Evolutionary conservation across 495 filamentous ascomycete species (phyloP).

Genomic region (Monascus purpureus): DNA sequence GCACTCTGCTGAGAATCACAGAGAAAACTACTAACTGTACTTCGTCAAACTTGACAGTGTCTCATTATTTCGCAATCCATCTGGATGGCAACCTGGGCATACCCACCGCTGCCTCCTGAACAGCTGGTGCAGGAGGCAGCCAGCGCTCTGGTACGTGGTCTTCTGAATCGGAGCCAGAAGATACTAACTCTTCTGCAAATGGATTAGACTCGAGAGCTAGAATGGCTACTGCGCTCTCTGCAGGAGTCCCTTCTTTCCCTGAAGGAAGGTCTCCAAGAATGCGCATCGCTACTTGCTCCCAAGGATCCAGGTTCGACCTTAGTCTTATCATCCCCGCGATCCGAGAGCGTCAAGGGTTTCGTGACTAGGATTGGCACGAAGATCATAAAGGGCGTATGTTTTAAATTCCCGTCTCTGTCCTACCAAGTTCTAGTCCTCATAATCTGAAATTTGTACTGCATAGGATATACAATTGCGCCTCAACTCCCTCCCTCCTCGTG

Average conservation of each 20-base stretch:
- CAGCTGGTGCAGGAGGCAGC: conserved; percentile 53
- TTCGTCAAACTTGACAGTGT: too few relatives aligned
- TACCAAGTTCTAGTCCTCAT: not conserved
- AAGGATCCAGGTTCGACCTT: conserved; percentile 73
- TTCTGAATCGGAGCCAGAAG: conserved; percentile 13
- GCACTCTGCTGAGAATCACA: too few relatives aligned
- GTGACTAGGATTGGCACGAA: conserved; percentile 68
- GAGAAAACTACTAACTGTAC: too few relatives aligned
- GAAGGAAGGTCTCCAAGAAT: conserved; percentile 79
- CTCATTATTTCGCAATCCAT: too few relatives aligned
- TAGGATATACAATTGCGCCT: conserved; percentile 40
- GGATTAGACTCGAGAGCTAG: conserved; percentile 63
- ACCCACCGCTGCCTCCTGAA: conserved; percentile 53
- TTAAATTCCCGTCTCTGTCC: conserved; percentile 1
- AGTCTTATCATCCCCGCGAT: conserved; percentile 72
- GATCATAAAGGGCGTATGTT: conserved; percentile 60
- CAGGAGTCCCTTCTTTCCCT: conserved; percentile 63
- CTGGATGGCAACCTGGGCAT: conserved; percentile 67
- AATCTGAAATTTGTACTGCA: not conserved
- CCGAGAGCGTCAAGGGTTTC: conserved; percentile 82
- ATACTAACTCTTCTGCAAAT: conserved; percentile 7
- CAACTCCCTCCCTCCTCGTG: conserved; percentile 32
- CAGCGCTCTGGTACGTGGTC: conserved; percentile 47
- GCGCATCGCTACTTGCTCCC: conserved; percentile 67
- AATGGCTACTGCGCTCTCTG: conserved; percentile 74